phyloP scores from a whole-genome alignment of 306 rosid species.

The Glycine tomentella region DNA sequence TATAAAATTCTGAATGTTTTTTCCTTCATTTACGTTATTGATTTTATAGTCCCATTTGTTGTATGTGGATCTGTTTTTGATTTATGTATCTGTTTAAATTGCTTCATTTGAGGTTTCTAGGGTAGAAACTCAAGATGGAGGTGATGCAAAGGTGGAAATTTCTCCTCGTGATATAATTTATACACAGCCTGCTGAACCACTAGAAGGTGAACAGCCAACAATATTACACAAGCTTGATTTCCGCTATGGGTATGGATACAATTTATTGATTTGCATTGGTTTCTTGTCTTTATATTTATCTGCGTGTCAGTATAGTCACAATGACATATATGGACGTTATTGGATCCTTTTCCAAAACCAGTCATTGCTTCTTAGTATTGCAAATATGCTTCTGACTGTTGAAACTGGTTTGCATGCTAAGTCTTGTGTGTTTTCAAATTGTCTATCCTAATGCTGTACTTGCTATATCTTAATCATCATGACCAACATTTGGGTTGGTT shows the following conservation, averaged over 20 bases:
- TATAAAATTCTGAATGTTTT: not conserved
- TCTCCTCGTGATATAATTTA: slow-evolving; percentile 95
- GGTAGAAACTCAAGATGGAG: slow-evolving; percentile 98
- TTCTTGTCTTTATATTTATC: slow-evolving; percentile 26
- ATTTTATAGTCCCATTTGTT: slow-evolving; percentile 36
- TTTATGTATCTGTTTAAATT: slow-evolving; percentile 37
- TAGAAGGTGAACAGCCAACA: slow-evolving; percentile 67
- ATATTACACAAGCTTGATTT: slow-evolving; percentile 92
- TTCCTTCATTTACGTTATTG: slow-evolving; percentile 34
- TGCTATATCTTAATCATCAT: slow-evolving; percentile 29
- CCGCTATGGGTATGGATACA: slow-evolving; percentile 83
- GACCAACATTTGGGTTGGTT: slow-evolving; percentile 27
- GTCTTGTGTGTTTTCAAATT: slow-evolving; percentile 31
- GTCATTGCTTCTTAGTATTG: slow-evolving; percentile 16
- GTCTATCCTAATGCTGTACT: slow-evolving; percentile 11
- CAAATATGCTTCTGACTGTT: slow-evolving; percentile 18
- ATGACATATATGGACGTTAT: slow-evolving; percentile 12
- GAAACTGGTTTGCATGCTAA: slow-evolving; percentile 6
- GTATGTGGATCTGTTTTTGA: slow-evolving; percentile 7
- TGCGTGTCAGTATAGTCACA: not conserved
- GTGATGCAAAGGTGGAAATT: slow-evolving; percentile 92
- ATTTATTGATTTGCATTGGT: slow-evolving; percentile 30
- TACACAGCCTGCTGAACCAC: slow-evolving; percentile 85
- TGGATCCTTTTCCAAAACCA: slow-evolving; percentile 16
- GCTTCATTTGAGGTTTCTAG: slow-evolving; percentile 60